phyloP scores from a whole-genome alignment of 768 basidiomycete species.

The Mycena maculata region DNA sequence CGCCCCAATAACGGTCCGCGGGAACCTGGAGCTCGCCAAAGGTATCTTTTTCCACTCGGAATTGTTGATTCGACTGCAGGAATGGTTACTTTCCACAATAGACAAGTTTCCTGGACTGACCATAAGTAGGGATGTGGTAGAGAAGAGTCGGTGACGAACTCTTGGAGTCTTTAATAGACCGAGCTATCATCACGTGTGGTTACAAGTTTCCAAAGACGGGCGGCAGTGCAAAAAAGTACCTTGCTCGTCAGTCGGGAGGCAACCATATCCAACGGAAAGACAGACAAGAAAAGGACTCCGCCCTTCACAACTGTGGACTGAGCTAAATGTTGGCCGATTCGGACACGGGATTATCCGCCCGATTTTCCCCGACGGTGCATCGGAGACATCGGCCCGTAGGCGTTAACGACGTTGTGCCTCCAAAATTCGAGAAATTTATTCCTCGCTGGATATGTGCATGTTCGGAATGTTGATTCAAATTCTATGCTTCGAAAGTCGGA shows the following conservation, averaged over 20 bases:
- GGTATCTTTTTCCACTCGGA: constrained; percentile 90
- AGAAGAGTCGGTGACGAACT: constrained; percentile 23
- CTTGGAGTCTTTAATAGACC: too few species aligned
- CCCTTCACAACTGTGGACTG: neutral
- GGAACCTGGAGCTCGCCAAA: constrained; percentile 96
- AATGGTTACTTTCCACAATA: constrained; percentile 37
- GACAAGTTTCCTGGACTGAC: neutral
- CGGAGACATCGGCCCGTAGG: neutral
- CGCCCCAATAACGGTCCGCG: constrained; percentile 94
- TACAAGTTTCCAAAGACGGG: constrained; percentile 7
- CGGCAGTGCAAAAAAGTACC: neutral
- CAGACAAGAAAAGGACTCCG: neutral
- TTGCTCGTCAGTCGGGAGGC: constrained; percentile 20
- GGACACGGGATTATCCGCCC: constrained; percentile 38
- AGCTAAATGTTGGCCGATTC: neutral
- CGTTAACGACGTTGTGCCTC: constrained; percentile 1
- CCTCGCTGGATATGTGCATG: too few species aligned
- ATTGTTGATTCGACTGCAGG: constrained; percentile 58
- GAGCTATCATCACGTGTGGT: too few species aligned
- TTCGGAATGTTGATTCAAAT: too few species aligned
- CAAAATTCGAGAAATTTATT: constrained; percentile 10
- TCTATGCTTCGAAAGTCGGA: too few species aligned
- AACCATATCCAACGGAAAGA: constrained; percentile 6
- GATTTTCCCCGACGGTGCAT: constrained; percentile 33
- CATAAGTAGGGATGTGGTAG: constrained; percentile 23